A percentile compares a stretch with the other conserved stretches of the same genome.
These are phyloP conservation scores for Solanum ossicruentum DNA, from an alignment of 257 asterid genomes.

Conservation along the genomic window DNA sequence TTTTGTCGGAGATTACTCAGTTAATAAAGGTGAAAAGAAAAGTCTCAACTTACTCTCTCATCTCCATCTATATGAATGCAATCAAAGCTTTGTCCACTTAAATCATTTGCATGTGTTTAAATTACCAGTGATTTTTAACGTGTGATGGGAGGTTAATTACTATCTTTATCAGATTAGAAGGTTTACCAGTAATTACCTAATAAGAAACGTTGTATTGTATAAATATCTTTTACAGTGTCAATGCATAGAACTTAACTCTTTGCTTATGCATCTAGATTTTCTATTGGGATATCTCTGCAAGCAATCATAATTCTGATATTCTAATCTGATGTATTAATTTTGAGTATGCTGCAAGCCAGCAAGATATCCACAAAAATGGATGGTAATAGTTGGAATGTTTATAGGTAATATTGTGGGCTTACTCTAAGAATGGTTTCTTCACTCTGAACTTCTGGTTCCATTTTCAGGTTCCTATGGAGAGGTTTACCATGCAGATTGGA, in stretches of 20 bases:
- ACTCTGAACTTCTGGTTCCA: not conserved
- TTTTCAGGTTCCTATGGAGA: conserved; percentile 96
- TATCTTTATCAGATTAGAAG: not conserved
- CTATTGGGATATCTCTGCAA: not conserved
- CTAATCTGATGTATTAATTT: not conserved
- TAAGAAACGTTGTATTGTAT: not conserved
- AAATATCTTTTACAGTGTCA: not conserved
- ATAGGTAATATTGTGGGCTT: not conserved
- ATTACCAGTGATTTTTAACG: not conserved
- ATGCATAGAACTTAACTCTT: not conserved
- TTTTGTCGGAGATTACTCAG: not conserved
- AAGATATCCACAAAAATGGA: not conserved
- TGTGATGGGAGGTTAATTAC: not conserved
- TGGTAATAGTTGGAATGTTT: not conserved
- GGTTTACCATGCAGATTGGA: conserved; percentile 99
- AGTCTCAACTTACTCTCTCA: not conserved
- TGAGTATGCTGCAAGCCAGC: not conserved
- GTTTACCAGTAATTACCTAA: not conserved
- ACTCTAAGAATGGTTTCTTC: not conserved
- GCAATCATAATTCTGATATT: not conserved
- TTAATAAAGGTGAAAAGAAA: not conserved
- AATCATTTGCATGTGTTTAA: not conserved
- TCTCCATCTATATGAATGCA: not conserved
- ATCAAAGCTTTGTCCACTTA: not conserved
- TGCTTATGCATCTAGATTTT: not conserved